Evolutionary conservation across 108 stramenopile genomes (phyloP), one percentile per base, ranked within the genome.

Genomic region (Pseudonitzschia pungens): DNA sequence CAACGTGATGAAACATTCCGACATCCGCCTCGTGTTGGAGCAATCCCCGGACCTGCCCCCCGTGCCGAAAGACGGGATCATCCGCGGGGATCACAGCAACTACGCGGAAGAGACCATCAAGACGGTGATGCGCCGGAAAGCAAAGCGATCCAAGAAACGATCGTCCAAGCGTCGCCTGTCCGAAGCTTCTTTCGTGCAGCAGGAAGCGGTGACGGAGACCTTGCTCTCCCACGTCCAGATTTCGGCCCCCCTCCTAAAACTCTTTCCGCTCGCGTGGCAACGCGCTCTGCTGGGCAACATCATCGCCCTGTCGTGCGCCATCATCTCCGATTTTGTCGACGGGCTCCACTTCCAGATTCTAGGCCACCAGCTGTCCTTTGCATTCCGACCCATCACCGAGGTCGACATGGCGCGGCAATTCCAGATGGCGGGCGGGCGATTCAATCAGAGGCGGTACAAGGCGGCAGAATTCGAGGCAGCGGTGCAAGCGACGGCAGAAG

Each of bases 201-300:
- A 87, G 62, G 91, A 88, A 75, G 92, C 78, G 8, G 89, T 96
- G 12, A 88, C 91, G 5, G 95, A 96, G 71, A 93, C 87, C 18
- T 82, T 96, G 1, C 70, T 96, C 29, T 89, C 87, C 10, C 92
- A 96, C 63, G 92, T 90, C 45, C 95, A 96, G 65, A 89, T 96
- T 33, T 90, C 92, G 20, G 92, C 92, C 20, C 95, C 95, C 1
- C 68, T 96, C 44, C 77, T 96, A 16, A 90, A 90, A 65, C 77
- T 96, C 0, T 96, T 96, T 62, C 95, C 95, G 12, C 60, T 92
- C 15, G 87, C 87, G 43, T 93, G 92, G 90, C 95, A 96, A 81
- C 84, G 95, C 5, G 95, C 91, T 6, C 72, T 96, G 51, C 74
- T 96, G 3, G 91, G 90, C 16, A 96, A 96, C 71, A 91, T 96